These are phyloP conservation scores for Rhizoclosmatium globosum DNA, from an alignment of 192 early-diverging fungal genomes.

Conservation along the genomic window DNA sequence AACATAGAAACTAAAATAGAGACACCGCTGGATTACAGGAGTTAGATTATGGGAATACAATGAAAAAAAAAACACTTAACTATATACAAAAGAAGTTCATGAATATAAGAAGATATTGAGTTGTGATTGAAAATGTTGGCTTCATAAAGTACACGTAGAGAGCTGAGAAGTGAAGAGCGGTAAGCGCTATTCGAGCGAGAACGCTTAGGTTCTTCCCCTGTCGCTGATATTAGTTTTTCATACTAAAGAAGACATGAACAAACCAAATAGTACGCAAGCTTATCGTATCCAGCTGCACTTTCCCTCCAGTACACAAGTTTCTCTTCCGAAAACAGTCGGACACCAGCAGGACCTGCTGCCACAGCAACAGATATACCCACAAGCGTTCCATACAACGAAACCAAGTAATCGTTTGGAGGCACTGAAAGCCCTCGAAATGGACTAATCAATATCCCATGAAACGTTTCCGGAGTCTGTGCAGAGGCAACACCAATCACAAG, in stretches of 20 bases:
- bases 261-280: constrained; percentile 41
- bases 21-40: constrained; percentile 32
- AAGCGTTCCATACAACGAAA: constrained; percentile 31
- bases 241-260: constrained; percentile 24
- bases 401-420: constrained; percentile 33
- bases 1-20: constrained; percentile 47
- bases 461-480: constrained; percentile 5
- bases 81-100: constrained; percentile 58
- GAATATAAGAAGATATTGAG: constrained; percentile 42
- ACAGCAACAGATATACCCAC: constrained; percentile 34
- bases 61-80: constrained; percentile 4
- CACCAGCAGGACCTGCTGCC: constrained; percentile 42
- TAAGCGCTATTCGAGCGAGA: constrained; percentile 44
- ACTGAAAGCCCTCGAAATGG: constrained; percentile 18
- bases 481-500: constrained; percentile 24
- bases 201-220: constrained; percentile 50
- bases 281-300: constrained; percentile 43
- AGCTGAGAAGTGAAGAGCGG: constrained; percentile 51
- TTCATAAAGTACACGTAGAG: constrained; percentile 47
- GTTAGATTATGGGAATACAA: background rate
- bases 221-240: background rate
- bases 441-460: constrained; percentile 23
- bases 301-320: constrained; percentile 45
- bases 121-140: constrained; percentile 35
- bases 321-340: constrained; percentile 46